Conservation (phyloP, 2,329 filamentous ascomycete species). For the Penicillium freii region DNA sequence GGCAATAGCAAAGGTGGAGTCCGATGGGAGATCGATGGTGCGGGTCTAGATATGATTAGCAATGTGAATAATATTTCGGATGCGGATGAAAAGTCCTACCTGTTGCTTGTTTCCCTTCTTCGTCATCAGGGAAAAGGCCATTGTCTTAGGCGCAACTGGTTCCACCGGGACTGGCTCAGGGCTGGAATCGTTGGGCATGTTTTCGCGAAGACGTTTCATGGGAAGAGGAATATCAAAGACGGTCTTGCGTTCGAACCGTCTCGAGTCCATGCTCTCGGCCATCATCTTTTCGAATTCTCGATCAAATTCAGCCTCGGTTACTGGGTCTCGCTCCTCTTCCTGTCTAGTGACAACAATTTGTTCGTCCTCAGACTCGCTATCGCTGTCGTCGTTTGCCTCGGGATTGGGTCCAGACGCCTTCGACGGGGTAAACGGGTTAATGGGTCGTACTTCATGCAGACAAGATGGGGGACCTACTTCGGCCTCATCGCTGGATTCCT, state of each 20-base stretch:
- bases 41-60: constrained; percentile 62
- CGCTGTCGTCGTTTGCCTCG: constrained; percentile 44
- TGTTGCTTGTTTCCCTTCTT: constrained; percentile 96
- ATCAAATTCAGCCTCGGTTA: constrained; percentile 95
- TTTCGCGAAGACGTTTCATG: constrained; percentile 70
- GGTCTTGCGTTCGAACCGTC: constrained; percentile 92
- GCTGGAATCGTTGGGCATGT: constrained; percentile 41
- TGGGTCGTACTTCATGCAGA: neutral
- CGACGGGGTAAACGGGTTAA: constrained; percentile 14
- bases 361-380: constrained; percentile 65
- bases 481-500: constrained; percentile 51
- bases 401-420: constrained; percentile 47
- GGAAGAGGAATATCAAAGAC: constrained; percentile 97
- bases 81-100: constrained; percentile 50
- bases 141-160: constrained; percentile 57
- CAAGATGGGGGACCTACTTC: constrained; percentile 32
- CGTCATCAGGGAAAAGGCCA: constrained; percentile 94
- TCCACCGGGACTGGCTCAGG: constrained; percentile 26
- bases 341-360: constrained; percentile 87
- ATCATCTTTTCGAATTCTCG: constrained; percentile 98
- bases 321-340: constrained; percentile 85
- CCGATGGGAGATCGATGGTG: constrained; percentile 78
- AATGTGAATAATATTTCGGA: neutral
- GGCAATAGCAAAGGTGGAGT: constrained; percentile 91
- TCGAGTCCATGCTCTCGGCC: constrained; percentile 91